phyloP scores from a whole-genome alignment of 441 rosid genomes.

The Viola pubescens region DNA sequence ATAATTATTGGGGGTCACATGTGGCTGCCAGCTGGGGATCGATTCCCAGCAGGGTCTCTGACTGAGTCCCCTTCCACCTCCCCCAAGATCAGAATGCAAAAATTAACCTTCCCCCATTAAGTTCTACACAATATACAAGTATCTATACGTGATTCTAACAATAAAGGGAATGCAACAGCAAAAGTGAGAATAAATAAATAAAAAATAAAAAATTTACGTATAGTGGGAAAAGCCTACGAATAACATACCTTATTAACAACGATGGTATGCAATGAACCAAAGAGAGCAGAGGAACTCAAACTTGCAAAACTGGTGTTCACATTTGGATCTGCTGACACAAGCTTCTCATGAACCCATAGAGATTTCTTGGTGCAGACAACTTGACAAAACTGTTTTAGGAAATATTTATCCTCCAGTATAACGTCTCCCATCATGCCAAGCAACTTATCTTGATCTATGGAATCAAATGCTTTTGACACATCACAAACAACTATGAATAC shows the following conservation, averaged over 20 bases:
- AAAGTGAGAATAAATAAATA: too few relatives aligned
- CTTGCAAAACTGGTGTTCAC: constrained; percentile 18
- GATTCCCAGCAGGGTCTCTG: too few relatives aligned
- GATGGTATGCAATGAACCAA: constrained; percentile 39
- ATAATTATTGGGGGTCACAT: not conserved
- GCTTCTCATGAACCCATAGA: constrained; percentile 34
- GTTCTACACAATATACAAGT: too few relatives aligned
- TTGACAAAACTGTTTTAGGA: constrained; percentile 40
- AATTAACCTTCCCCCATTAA: too few relatives aligned
- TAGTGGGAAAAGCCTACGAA: not conserved
- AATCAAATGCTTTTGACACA: constrained; percentile 86
- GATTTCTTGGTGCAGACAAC: constrained; percentile 43
- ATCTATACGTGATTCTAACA: too few relatives aligned
- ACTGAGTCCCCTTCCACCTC: too few relatives aligned
- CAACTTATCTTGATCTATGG: constrained; percentile 65
- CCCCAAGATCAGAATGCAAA: too few relatives aligned
- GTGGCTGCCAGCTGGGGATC: too few relatives aligned
- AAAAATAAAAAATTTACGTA: too few relatives aligned
- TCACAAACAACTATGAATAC: constrained; percentile 66
- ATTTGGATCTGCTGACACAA: constrained; percentile 25
- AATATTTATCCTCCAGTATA: constrained; percentile 38
- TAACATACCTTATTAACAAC: constrained; percentile 51
- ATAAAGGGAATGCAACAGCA: too few relatives aligned
- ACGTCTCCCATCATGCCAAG: constrained; percentile 46
- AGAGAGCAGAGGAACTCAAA: constrained; percentile 27